A percentile compares a stretch with the other conserved stretches of the same genome.
phyloP scores from a whole-genome alignment of 768 basidiomycete species.

The Rhizopogon vesiculosus region DNA sequence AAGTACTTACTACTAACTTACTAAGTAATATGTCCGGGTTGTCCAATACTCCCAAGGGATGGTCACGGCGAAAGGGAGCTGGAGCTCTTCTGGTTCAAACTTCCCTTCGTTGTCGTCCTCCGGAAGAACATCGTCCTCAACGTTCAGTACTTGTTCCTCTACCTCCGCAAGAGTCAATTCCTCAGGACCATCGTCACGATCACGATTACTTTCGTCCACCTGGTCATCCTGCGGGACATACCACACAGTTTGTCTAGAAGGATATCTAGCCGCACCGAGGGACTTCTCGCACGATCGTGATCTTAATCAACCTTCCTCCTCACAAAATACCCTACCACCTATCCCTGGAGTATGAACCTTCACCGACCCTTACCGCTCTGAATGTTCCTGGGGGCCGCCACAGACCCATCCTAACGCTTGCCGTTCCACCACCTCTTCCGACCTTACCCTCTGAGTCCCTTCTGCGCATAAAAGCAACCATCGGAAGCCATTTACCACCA shows the following conservation, averaged over 20 bases:
- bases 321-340: constrained; percentile 15
- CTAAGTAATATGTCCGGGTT: too few relatives aligned
- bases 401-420: constrained; percentile 42
- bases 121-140: too few relatives aligned
- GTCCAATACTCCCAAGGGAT: constrained; percentile 11
- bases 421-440: constrained; percentile 34
- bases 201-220: too few relatives aligned
- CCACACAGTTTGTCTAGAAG: constrained; percentile 23
- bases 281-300: constrained; percentile 14
- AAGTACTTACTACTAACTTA: too few relatives aligned
- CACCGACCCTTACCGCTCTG: constrained; percentile 40
- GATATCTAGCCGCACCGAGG: constrained; percentile 20
- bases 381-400: constrained; percentile 31
- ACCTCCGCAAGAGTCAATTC: too few relatives aligned
- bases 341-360: constrained; percentile 36
- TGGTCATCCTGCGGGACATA: too few relatives aligned
- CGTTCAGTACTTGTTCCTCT: too few relatives aligned
- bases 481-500: constrained; percentile 38
- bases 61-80: too few relatives aligned
- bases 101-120: too few relatives aligned
- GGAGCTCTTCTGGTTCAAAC: too few relatives aligned
- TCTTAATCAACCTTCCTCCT: constrained; percentile 17
- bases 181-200: constrained; percentile 37
- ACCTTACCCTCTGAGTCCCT: constrained; percentile 55
- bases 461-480: constrained; percentile 26